These are phyloP conservation scores for Paecilomyces sp. DNA, from an alignment of 2,329 filamentous ascomycete genomes.

Conservation along the genomic window DNA sequence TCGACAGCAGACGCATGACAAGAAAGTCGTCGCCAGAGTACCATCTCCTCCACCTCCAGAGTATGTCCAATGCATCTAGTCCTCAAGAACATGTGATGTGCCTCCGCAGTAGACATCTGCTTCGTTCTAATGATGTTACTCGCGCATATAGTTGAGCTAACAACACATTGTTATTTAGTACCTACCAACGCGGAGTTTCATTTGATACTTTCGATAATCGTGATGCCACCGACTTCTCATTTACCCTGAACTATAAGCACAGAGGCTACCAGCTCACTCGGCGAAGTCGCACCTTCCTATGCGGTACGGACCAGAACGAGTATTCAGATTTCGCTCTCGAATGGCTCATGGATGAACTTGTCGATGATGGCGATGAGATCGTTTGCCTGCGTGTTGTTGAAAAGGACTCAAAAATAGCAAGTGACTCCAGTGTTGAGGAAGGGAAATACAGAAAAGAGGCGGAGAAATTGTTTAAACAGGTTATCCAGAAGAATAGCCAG, in stretches of 20 bases:
- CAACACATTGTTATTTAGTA: conserved; percentile 31
- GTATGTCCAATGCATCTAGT: conserved; percentile 16
- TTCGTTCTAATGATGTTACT: background rate
- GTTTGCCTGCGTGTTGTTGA: conserved; percentile 85
- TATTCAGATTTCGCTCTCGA: conserved; percentile 90
- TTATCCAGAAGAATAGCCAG: conserved; percentile 71
- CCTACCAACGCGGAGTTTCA: conserved; percentile 62
- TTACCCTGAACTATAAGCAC: conserved; percentile 80
- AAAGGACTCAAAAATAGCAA: conserved; percentile 65
- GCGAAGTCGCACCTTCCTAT: conserved; percentile 80
- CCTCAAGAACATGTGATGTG: background rate
- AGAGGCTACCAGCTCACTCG: conserved; percentile 75
- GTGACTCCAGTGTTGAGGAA: conserved; percentile 53
- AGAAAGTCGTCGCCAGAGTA: conserved; percentile 17
- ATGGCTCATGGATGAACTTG: conserved; percentile 85
- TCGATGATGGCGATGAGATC: conserved; percentile 89
- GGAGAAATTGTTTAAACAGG: conserved; percentile 62
- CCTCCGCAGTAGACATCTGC: background rate
- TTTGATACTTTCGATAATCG: conserved; percentile 67
- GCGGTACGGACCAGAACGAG: conserved; percentile 81
- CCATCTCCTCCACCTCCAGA: conserved; percentile 35
- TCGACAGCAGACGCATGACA: conserved; percentile 12
- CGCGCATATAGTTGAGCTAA: background rate
- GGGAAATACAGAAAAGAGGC: conserved; percentile 72
- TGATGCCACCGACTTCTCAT: conserved; percentile 62